These are phyloP conservation scores for Triglochin maritima DNA, from an alignment of 106 monocot genomes.

Conservation along the genomic window DNA sequence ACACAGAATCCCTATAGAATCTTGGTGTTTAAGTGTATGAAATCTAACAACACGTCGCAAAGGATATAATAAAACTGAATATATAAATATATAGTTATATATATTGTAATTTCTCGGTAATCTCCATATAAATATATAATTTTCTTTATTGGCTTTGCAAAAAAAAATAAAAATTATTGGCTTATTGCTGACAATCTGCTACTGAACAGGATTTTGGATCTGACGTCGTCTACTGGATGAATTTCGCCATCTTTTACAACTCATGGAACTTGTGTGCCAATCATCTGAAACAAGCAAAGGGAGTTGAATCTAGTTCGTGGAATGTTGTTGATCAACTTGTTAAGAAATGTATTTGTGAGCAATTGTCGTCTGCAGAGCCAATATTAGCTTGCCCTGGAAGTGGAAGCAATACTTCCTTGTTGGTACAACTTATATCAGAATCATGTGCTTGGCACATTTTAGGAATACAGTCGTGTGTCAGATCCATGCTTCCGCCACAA, in stretches of 20 bases:
- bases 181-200: too few relatives aligned
- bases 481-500: conserved; percentile 42
- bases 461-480: conserved; percentile 55
- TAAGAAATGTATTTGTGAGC: conserved; percentile 37
- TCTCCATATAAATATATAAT: neutral
- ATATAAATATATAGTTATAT: too few relatives aligned
- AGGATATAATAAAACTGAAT: too few relatives aligned
- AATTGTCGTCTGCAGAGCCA: conserved; percentile 16
- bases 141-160: neutral
- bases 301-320: conserved; percentile 30
- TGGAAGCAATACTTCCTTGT: conserved; percentile 30
- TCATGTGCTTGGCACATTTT: conserved; percentile 67
- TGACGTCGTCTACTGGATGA: conserved; percentile 48
- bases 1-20: too few relatives aligned
- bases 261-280: conserved; percentile 40
- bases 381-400: conserved; percentile 37
- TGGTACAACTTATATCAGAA: conserved; percentile 63
- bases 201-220: conserved; percentile 38
- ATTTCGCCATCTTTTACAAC: conserved; percentile 77
- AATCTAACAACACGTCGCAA: too few relatives aligned
- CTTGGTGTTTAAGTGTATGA: too few relatives aligned
- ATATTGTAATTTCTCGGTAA: too few relatives aligned
- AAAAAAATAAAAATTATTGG: neutral
- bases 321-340: conserved; percentile 47
- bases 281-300: neutral